Base-by-base conservation (phyloP, 345 rosid genomes). In the Psidium friedrichsthalianum region DNA sequence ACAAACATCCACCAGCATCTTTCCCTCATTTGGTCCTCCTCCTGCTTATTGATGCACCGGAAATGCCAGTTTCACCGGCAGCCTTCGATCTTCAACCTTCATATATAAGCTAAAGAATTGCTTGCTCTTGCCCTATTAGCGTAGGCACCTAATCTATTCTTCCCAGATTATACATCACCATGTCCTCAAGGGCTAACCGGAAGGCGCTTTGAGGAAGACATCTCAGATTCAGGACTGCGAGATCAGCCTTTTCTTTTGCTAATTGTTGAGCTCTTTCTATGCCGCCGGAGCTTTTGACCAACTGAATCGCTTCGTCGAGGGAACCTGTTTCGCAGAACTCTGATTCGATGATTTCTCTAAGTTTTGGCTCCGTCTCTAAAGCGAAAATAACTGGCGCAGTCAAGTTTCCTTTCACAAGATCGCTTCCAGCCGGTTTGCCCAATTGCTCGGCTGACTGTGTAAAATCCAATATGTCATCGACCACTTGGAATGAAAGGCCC, bases 301-400 rank as follows among this genome's bases (percentile, higher is more conserved):
- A 85, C 61, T 86, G 86, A 42, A 94, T 92, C 11, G 97, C 98
- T 89, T 95, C 95, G 15, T 93, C 93, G 0, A 97, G 94, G 27
- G 99, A 94, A 85, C 95, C 98, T 18, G 90, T 89, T 89, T 95
- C 98, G 14, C 92, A 94, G 89, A 97, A 97, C 88, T 97, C 99
- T 5, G 97, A 91, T 88, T 97, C 99, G 12, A 97, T 96, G 84
- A 94, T 93, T 86, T 95, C 98, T 89, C 96, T 90, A 80, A 97
- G 90, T 87, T 94, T 96, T 11, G 95, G 92, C 86, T 93, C 96
- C 74, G 93, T 91, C 92, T 96, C 92, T 25, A 97, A 86, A 16
- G 98, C 98, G 11, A 94, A 96, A 44, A 96, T 95, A 80, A 95
- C 98, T 0, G 99, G 99, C 6, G 99, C 99, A 1, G 99, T 97